These are phyloP conservation scores for Nicotiana tabacum DNA, from an alignment of 257 asterid species.

Conservation along the genomic window DNA sequence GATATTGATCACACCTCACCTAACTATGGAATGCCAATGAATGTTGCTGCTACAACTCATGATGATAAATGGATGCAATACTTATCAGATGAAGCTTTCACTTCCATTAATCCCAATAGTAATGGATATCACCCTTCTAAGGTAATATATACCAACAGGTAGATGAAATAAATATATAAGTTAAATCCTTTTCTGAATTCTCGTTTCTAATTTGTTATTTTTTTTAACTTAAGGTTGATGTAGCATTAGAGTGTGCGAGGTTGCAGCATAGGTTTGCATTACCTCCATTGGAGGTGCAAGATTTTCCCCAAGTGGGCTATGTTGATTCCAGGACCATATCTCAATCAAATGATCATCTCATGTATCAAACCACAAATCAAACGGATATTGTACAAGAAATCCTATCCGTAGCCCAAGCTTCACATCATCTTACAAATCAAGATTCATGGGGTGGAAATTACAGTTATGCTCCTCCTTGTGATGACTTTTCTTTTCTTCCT, in stretches of 20 bases:
- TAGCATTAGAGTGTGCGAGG: slow-evolving; percentile 88
- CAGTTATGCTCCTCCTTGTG: slow-evolving; percentile 17
- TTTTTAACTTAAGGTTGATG: slow-evolving; percentile 50
- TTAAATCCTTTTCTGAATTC: too few species aligned
- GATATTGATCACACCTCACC: slow-evolving; percentile 35
- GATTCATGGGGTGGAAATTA: slow-evolving; percentile 38
- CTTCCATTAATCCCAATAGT: slow-evolving; percentile 35
- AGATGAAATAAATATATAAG: too few species aligned
- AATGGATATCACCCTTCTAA: slow-evolving; percentile 60
- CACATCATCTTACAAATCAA: slow-evolving; percentile 62
- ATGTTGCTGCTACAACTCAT: slow-evolving; percentile 24
- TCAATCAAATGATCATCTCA: neutral
- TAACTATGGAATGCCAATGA: slow-evolving; percentile 26
- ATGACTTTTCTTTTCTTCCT: slow-evolving; percentile 59
- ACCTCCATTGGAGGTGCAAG: slow-evolving; percentile 77
- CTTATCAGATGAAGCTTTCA: slow-evolving; percentile 69
- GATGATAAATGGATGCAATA: slow-evolving; percentile 75
- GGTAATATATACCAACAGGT: slow-evolving; percentile 29
- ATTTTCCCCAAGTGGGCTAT: slow-evolving; percentile 39
- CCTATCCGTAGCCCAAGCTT: slow-evolving; percentile 78
- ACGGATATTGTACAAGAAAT: slow-evolving; percentile 68
- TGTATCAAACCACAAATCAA: slow-evolving; percentile 31
- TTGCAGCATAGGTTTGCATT: slow-evolving; percentile 64
- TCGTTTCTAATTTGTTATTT: neutral
- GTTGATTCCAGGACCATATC: slow-evolving; percentile 13